Conservation (phyloP, 345 rosid species). For the Nasturtium officinale region DNA sequence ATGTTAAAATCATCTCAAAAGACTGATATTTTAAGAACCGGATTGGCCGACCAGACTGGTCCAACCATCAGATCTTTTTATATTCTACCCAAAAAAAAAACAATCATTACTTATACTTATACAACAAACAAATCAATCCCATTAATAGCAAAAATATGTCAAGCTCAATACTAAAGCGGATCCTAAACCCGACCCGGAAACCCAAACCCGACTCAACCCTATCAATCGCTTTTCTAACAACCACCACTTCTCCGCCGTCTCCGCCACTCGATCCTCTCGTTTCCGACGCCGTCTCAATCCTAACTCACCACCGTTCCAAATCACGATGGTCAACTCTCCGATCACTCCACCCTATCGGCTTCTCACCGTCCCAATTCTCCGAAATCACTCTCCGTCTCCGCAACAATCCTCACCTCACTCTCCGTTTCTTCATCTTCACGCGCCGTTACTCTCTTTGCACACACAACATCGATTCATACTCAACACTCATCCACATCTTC, state of each 20-base stretch:
- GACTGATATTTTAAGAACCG: no score
- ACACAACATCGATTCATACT: conserved; percentile 57
- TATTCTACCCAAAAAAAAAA: no score
- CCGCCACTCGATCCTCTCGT: conserved; percentile 34
- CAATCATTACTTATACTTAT: not conserved
- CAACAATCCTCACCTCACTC: conserved; percentile 68
- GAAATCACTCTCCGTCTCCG: conserved; percentile 52
- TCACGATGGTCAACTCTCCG: conserved; percentile 78
- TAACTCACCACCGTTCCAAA: conserved; percentile 80
- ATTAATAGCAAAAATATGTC: conserved; percentile 12
- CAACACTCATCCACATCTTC: conserved; percentile 70
- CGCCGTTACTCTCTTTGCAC: conserved; percentile 60
- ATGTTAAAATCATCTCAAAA: no score
- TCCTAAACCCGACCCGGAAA: conserved; percentile 25
- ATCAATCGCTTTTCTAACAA: conserved; percentile 13
- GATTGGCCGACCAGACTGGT: no score
- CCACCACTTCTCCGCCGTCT: conserved; percentile 45
- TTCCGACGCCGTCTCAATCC: conserved; percentile 61
- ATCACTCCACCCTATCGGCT: conserved; percentile 56
- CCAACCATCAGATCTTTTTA: no score
- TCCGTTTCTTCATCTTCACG: conserved; percentile 76
- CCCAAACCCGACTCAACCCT: conserved; percentile 25
- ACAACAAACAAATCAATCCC: not conserved
- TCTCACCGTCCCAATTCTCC: conserved; percentile 67
- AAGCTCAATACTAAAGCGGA: conserved; percentile 26